Evolutionary conservation across 495 filamentous ascomycete genomes (phyloP).

Genomic region (Annulohypoxylon bovei): DNA sequence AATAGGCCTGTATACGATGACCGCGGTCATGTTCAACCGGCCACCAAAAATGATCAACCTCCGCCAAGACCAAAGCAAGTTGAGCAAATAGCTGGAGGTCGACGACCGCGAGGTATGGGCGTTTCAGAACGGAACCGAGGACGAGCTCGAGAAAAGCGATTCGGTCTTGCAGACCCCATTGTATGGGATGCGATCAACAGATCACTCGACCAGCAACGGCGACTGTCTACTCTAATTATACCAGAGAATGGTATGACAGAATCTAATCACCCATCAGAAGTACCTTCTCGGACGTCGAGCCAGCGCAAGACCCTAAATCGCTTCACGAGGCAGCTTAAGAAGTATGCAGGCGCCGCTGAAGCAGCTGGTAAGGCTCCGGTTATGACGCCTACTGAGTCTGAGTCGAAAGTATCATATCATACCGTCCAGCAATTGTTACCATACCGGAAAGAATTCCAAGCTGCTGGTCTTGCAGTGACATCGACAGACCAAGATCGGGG

Average conservation of each 20-base stretch:
- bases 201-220: constrained; percentile 50
- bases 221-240: constrained; percentile 47
- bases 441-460: constrained; percentile 55
- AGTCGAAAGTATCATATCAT: constrained; percentile 50
- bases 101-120: constrained; percentile 21
- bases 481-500: constrained; percentile 53
- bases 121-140: constrained; percentile 3
- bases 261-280: constrained; percentile 1
- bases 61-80: neutral
- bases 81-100: constrained; percentile 2
- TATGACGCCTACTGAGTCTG: constrained; percentile 45
- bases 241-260: constrained; percentile 16
- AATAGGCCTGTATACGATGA: neutral
- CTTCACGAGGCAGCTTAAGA: constrained; percentile 55
- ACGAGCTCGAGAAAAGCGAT: constrained; percentile 35
- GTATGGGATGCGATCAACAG: constrained; percentile 51
- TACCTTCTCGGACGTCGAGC: constrained; percentile 49
- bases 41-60: neutral
- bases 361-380: constrained; percentile 40
- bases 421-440: constrained; percentile 59
- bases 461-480: constrained; percentile 61
- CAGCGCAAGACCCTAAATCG: constrained; percentile 49
- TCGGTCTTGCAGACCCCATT: constrained; percentile 45
- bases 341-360: constrained; percentile 48
- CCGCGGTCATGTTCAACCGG: neutral